A percentile compares a stretch with the other conserved stretches of the same genome.
phyloP scores from a whole-genome alignment of 805 yeast species.

The Starmerella vaccinii region DNA sequence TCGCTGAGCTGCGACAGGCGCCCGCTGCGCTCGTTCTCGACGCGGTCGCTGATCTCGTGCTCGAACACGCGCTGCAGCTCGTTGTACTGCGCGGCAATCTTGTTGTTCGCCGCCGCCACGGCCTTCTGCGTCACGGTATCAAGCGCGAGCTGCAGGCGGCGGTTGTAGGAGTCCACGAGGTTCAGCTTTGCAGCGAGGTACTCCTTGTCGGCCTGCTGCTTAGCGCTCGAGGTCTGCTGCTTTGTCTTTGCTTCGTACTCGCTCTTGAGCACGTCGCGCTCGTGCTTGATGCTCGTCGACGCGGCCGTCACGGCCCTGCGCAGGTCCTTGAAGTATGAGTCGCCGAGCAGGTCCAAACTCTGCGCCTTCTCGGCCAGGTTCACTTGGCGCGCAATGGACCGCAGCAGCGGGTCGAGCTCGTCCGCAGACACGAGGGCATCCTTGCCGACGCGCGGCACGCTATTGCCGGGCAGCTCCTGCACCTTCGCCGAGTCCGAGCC shows the following conservation, averaged over 20 bases:
- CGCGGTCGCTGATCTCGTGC: slow-evolving; percentile 43
- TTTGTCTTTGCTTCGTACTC: slow-evolving; percentile 9
- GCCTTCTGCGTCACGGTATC: slow-evolving; percentile 56
- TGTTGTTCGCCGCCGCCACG: slow-evolving; percentile 62
- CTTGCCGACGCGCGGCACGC: slow-evolving; percentile 1
- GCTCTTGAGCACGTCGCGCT: slow-evolving; percentile 12
- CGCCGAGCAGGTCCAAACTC: slow-evolving; percentile 15
- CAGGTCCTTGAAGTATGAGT: slow-evolving; percentile 12
- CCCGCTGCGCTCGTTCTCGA: slow-evolving; percentile 68
- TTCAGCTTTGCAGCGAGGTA: slow-evolving; percentile 40
- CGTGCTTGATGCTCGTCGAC: slow-evolving; percentile 9
- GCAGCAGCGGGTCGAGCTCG: slow-evolving; percentile 14
- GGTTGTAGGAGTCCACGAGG: slow-evolving; percentile 51
- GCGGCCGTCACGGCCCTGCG: slow-evolving; percentile 18
- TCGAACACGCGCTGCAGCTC: slow-evolving; percentile 61
- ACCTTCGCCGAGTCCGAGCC: slow-evolving; percentile 24
- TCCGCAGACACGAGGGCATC: neutral
- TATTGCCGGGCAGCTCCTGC: neutral
- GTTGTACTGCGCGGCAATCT: slow-evolving; percentile 53
- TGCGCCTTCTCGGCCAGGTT: slow-evolving; percentile 21
- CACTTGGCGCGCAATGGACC: slow-evolving; percentile 23
- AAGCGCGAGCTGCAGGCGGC: slow-evolving; percentile 52
- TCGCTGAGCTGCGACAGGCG: slow-evolving; percentile 60
- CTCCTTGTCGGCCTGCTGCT: slow-evolving; percentile 21
- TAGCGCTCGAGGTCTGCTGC: slow-evolving; percentile 7